Conservation (phyloP, 345 rosid genomes). For the Rhodamnia rubescens region DNA sequence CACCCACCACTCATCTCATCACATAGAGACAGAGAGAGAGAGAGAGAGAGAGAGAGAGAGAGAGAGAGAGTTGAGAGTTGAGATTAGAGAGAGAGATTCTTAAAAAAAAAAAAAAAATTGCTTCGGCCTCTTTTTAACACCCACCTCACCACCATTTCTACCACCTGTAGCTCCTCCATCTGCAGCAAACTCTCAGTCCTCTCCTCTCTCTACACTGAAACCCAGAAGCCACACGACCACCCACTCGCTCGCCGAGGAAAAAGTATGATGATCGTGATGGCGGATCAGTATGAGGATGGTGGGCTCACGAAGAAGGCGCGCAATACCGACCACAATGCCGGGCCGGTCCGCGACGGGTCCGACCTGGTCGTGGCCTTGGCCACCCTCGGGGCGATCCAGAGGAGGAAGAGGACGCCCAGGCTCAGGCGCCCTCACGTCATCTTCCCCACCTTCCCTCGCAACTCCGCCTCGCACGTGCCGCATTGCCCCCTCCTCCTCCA, state of each 20-base stretch:
- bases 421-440: conserved; percentile 59
- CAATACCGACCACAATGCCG: neutral
- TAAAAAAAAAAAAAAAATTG: neutral
- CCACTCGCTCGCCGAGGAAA: neutral
- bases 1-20: neutral
- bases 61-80: neutral
- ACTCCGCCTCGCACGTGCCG: conserved; percentile 36
- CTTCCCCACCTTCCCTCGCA: conserved; percentile 24
- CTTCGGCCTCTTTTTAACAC: neutral
- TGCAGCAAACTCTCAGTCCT: neutral
- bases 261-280: conserved; percentile 2
- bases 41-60: neutral
- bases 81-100: neutral
- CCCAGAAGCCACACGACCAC: conserved; percentile 23
- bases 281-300: conserved; percentile 9
- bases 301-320: neutral
- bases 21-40: neutral
- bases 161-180: neutral
- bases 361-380: conserved; percentile 28
- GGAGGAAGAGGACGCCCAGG: conserved; percentile 75
- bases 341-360: conserved; percentile 29
- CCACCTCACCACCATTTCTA: neutral
- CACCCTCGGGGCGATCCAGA: conserved; percentile 44
- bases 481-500: conserved; percentile 17
- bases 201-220: conserved; percentile 14